phyloP scores from a whole-genome alignment of 192 early-diverging fungal species.

The Entophlyctis luteolus region DNA sequence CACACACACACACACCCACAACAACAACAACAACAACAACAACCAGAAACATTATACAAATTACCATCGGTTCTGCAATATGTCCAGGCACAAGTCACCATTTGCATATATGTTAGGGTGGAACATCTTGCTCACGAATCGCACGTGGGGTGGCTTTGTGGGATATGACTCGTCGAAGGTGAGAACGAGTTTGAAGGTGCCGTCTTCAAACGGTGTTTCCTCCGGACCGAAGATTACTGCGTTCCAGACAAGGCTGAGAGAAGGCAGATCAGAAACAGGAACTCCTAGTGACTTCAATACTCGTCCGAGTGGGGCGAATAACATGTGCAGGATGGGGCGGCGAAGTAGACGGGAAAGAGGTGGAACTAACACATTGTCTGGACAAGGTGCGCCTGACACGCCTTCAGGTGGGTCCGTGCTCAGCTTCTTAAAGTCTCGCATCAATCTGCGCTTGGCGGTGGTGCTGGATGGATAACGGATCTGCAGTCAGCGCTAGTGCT shows the following conservation, averaged over 20 bases:
- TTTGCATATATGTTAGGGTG: constrained; percentile 96
- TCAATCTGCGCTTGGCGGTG: constrained; percentile 85
- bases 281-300: too few species aligned
- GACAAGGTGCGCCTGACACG: constrained; percentile 83
- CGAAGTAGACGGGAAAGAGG: not conserved
- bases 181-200: constrained; percentile 88
- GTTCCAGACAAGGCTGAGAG: constrained; percentile 94
- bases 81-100: constrained; percentile 96
- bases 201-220: constrained; percentile 96
- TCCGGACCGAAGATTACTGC: constrained; percentile 94
- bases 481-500: too few species aligned
- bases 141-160: constrained; percentile 93
- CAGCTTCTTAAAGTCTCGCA: constrained; percentile 97
- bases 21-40: not conserved
- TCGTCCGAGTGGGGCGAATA: not conserved
- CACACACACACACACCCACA: not conserved
- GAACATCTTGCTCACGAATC: constrained; percentile 94
- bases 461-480: constrained; percentile 57
- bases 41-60: not conserved
- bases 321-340: not conserved
- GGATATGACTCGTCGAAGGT: constrained; percentile 98
- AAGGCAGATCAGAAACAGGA: too few species aligned
- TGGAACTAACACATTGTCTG: constrained; percentile 75
- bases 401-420: constrained; percentile 89
- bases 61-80: constrained; percentile 92